Evolutionary conservation across 164 flowering plant species (phyloP), one percentile per base, ranked within the genome.

Genomic region (Protea cynaroides): DNA sequence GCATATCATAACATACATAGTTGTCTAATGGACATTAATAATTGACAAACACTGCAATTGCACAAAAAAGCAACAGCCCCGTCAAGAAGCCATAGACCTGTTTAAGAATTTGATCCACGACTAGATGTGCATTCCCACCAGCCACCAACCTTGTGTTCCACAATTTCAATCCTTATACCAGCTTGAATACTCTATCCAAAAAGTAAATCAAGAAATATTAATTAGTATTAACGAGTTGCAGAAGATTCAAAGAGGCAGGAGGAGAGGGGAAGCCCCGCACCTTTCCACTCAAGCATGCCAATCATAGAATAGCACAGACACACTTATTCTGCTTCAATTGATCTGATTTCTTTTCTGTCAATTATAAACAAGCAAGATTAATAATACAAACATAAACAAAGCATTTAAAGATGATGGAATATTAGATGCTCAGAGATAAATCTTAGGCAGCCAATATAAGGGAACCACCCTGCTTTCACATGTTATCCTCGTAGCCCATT

Each of bases 261-360:
- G 34, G 34, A 5, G 34, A 2, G 34, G 34, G 34, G 34, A 29
- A 5, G 34, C 15, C 34, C 36, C 4, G 8, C 52, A 2, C 17
- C 58, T 19, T 62, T 29, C 70, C 18, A 10, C 65, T 38, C 34
- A 59, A 10, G 69, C 51, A 55, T 59, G 74, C 59, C 58, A 38
- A 38, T 80, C 71, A 89, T 74, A 87, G 70, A 74, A 89, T 86
- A 24, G 76, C 84, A 76, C 96, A 90, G 6, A 47, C 76, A 59
- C 96, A 90, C 72, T 69, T 86, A 78, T 71, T 80, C 72, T 76
- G 86, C 71, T 80, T 69, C 15, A 76, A 72, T 56, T 79, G 69
- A 36, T 68, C 71, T 22, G 65, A 40, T 70, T 81, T 87, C 81
- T 83, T 87, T 58, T 81, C 96, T 87, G 90, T 68, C 23, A 66